Base-by-base conservation (phyloP, 306 rosid species). In the Lablab purpureus region DNA sequence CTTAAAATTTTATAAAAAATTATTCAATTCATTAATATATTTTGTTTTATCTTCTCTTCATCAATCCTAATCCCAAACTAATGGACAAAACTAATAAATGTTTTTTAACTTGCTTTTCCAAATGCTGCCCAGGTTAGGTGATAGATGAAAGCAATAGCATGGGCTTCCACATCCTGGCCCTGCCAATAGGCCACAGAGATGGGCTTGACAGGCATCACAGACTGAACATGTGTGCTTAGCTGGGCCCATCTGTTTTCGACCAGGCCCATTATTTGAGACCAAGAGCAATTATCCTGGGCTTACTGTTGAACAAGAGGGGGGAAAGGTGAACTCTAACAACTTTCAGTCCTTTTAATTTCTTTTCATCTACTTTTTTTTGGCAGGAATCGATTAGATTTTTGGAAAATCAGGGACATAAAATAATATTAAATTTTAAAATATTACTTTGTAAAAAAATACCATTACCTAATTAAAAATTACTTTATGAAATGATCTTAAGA, bases 241-340 rank as follows among this genome's bases (percentile, higher is more conserved):
- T 65, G 71, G 71, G 50, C 71, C 71, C 71, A 65, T 36, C 17
- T 9, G 8, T 63, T 4, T 62, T 63, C 7, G 1, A 63, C 41
- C 0, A 30, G 1, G 1, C 15, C 17, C 23, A n/a, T 15, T 34
- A 15, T 63, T 10, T 64, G 8, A 34, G 18, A 56, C 28, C 34
- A 54, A 14, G 1, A 23, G n/a, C 62, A 11, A 58, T 25, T 7
- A 25, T 58, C 12, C 4, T 58, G 65, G 65, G 18, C 65, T 11
- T 23, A 22, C 17, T 14, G 5, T 11, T 56, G 9, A 23, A 23
- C n/a, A 9, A 21, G 14, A 54, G 60, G 27, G 28, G 2, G 7
- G 17, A 1, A 6, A 19, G 4, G 25, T 6, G 3, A 18, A 50
- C 2, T 0, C 4, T 17, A 1, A 18, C 59, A 4, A 55, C 62